Base-by-base conservation (phyloP, 2,329 filamentous ascomycete species). In the Chaetothyriales sp. region DNA sequence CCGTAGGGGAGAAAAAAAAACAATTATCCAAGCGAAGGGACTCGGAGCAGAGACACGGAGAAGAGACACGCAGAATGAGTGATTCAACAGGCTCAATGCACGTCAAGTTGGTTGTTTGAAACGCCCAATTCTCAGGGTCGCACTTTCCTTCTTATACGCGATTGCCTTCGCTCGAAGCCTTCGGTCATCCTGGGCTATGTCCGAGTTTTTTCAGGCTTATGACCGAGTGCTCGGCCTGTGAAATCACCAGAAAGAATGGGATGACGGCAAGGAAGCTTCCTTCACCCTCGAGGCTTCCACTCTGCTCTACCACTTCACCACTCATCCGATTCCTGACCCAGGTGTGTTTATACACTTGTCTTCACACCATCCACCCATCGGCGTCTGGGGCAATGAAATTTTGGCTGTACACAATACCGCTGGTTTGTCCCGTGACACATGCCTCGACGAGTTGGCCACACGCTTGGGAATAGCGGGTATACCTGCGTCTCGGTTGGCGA, bases 401-500 rank as follows among this genome's bases (percentile, higher is more conserved):
- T 36, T 25, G 45, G 9, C 19, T 47, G 45, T 47, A 47, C 45
- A 47, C 45, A 32, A 47, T 32, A 18, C 45, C 45, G 45, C 45
- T 47, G 45, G 45, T 47, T 47, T 47, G 22, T 47, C 45, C 45
- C 45, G 28, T 47, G 45, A 32, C 45, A 22, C 45, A 47, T 47
- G 20, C 28, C 45, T 28, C 45, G 28, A 47, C 45, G 45, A 28
- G 45, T 26, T 47, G 8, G 45, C 45, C 45, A 47, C 45, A 47
- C 45, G 45, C 22, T 47, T 47, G 45, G 45, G 45, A 47, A 47
- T 47, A 47, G 45, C 45, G 45, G 45, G 45, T 47, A 28, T 32
- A 18, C 28, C 45, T n/a, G 19, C 45, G 22, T 47, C 28, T 47
- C 45, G 3, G 45, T 2, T 19, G 15, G 45, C 22, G 45, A 26